Base-by-base conservation (phyloP, 1,284 basidiomycete species). In the Hypsizygus ulmarius region DNA sequence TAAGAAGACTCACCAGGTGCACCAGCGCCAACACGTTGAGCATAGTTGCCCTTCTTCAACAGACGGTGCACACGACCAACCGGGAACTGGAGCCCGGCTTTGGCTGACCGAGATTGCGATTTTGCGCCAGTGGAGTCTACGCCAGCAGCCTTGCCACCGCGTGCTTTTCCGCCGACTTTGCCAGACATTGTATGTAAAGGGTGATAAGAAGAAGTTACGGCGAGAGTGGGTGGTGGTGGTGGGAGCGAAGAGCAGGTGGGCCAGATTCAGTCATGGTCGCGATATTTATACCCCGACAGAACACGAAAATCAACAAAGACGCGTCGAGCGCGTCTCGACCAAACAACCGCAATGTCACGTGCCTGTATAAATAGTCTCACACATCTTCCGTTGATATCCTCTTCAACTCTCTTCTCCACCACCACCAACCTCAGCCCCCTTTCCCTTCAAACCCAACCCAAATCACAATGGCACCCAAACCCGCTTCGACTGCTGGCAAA, bases 11-110 rank as follows among this genome's bases (percentile, higher is more conserved):
- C 19, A 87, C 83, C 88, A 67, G 82, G 88, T 62, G 89, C 85
- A 69, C 85, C 84, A 53, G 83, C 82, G 67, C 87, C 86, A 52
- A 90, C 75, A 69, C 86, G 84, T 63, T 85, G 80, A 53, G 85
- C 86, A 58, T 90, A 90, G 78, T 92, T 91, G 57, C 88, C 88
- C 73, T 84, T 85, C 78, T 90, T 90, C 64, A 92, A 72, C 46
- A 89, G 79, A 77, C 90, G 82, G 71, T 93, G 90, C 64, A 93
- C 87, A 86, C 90, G 89, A 78, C 90, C 90, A 59, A 93, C 90
- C 37, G 90, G 90, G 75, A 92, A 87, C 65, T 91, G 90, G 53
- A 93, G 82, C 53, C 90, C 70, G 58, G 89, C 89, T 71, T 86
- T 90, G 56, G 86, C 78, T 41, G 91, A 93, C 57, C 91, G 87